Evolutionary conservation across 257 asterid genomes (phyloP), one percentile per base, ranked within the genome.

Genomic region (Linderniella brevidens): DNA sequence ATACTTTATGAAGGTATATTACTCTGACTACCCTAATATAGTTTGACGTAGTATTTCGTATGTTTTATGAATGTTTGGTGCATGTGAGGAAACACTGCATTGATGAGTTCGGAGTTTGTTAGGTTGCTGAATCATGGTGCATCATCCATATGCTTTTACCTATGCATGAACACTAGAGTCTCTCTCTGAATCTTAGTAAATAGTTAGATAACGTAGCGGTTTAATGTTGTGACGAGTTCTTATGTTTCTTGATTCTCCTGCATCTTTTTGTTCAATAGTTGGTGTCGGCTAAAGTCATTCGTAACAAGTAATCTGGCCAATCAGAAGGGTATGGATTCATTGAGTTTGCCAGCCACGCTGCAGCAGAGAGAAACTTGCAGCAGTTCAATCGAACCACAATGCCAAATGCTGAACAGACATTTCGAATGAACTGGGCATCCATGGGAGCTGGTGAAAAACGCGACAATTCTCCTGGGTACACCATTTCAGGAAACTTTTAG

Each of bases 401-500:
- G 97, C 97, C 95, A 11, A 74, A 58, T 58, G 64, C 58, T 25
- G 95, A 87, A 66, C 95, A 82, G 54, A 44, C 71, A 20, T 87
- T 79, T 68, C 70, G 92, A 53, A 41, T 87, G 67, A 87, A 87
- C 69, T 87, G 97, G 97, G 97, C 97, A 52, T 87, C 97, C 58
- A 76, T 70, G 70, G 95, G 97, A 46, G 72, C 88, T 32, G 93
- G 92, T 37, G 95, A 80, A 62, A 87, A 83, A 68, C 92, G 93
- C 5, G 97, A 79, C 52, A 79, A 71, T 66, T 55, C 79, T 43
- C 74, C 85, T 4, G 97, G 82, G 18, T 64, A 75, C 71, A 82
- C 97, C 11, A 63, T 86, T 38, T 62, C 92, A 73, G 65, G 97
- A 86, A 65, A 77, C 94, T 35, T 86, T 86, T 68, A 68, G 77